phyloP scores from a whole-genome alignment of 2,329 filamentous ascomycete species.

The Hypoxylon sp. region DNA sequence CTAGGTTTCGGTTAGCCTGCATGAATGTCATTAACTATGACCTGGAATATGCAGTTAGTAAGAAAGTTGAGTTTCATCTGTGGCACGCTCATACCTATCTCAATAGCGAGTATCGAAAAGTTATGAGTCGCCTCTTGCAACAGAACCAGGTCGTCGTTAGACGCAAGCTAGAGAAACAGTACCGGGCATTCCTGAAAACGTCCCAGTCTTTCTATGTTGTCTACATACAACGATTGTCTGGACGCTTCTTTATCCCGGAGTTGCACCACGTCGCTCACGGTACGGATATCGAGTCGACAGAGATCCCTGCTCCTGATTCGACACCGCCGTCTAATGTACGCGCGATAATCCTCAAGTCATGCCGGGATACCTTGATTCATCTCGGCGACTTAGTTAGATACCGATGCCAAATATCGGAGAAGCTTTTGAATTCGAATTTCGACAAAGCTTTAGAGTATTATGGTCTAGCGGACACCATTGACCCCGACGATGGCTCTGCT shows the following conservation, averaged over 20 bases:
- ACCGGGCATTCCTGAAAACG: conserved; percentile 86
- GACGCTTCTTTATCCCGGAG: conserved; percentile 67
- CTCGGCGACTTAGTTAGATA: conserved; percentile 93
- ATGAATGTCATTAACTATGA: conserved; percentile 80
- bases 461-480: conserved; percentile 80
- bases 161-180: conserved; percentile 85
- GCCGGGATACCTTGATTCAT: conserved; percentile 85
- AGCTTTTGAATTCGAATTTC: conserved; percentile 73
- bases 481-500: conserved; percentile 82
- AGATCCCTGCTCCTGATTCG: conserved; percentile 60
- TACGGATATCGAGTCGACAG: conserved; percentile 60
- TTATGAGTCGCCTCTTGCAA: conserved; percentile 68
- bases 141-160: conserved; percentile 70
- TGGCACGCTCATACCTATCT: conserved; percentile 85
- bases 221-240: conserved; percentile 82
- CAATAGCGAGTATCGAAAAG: conserved; percentile 81
- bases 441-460: conserved; percentile 88
- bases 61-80: conserved; percentile 76
- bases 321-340: conserved; percentile 62
- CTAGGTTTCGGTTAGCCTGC: conserved; percentile 77
- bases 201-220: conserved; percentile 90
- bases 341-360: conserved; percentile 76
- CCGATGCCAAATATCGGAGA: conserved; percentile 78
- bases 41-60: conserved; percentile 72
- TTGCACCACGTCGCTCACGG: conserved; percentile 60